Conservation (phyloP, 805 yeast species). For the Saccharomycopsis sp. region DNA sequence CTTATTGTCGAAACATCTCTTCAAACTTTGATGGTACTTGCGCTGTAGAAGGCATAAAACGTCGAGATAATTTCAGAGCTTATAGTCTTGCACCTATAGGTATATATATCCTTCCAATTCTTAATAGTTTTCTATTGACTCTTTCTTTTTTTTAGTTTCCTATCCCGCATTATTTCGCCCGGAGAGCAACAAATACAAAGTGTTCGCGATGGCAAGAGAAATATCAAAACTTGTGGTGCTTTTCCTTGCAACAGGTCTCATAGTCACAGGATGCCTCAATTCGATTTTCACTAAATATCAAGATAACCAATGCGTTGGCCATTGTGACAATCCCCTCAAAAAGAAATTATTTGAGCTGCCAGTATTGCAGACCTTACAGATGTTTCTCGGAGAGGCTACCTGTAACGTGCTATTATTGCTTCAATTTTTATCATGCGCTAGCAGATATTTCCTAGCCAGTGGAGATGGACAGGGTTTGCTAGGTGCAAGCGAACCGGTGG, state of each 20-base stretch:
- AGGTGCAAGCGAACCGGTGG: not conserved
- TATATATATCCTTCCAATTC: not conserved
- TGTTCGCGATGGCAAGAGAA: not conserved
- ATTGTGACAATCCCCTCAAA: conserved; percentile 41
- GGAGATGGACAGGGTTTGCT: not conserved
- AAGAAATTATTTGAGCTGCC: conserved; percentile 65
- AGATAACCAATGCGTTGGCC: conserved; percentile 62
- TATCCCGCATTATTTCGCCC: not conserved
- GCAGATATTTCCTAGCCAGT: not conserved
- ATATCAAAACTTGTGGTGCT: conserved; percentile 25
- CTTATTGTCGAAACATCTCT: not conserved
- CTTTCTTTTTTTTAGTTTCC: not conserved
- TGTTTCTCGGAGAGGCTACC: conserved; percentile 68
- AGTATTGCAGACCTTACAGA: conserved; percentile 69
- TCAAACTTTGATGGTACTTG: not conserved
- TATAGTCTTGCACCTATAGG: not conserved
- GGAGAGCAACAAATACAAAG: not conserved
- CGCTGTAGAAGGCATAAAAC: no score
- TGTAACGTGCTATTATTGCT: conserved; percentile 25
- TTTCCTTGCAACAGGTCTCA: conserved; percentile 42
- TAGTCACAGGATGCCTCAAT: conserved; percentile 65
- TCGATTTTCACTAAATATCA: conserved; percentile 70
- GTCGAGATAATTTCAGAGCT: no score
- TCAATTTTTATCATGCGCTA: not conserved
- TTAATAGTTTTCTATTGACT: no score